Evolutionary conservation across 768 basidiomycete genomes (phyloP).

Genomic region (Nevesoporus exiguus): DNA sequence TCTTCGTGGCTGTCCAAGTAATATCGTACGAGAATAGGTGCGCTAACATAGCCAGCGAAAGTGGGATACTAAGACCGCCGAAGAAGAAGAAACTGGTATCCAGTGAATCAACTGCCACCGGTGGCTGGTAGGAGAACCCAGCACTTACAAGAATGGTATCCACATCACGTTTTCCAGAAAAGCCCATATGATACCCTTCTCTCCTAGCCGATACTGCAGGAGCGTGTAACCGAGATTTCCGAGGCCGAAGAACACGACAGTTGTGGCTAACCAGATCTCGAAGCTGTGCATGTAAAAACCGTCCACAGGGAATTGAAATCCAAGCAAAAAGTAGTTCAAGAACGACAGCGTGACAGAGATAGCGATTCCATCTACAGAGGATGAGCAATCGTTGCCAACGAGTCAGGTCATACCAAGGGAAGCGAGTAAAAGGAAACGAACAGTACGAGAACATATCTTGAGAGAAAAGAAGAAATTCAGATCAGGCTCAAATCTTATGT

Average conservation of each 20-base stretch:
- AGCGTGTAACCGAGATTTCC: conserved; percentile 71
- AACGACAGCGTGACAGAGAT: conserved; percentile 62
- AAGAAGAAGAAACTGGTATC: conserved; percentile 46
- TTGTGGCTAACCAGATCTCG: conserved; percentile 77
- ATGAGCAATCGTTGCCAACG: not conserved
- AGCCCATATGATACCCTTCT: conserved; percentile 24
- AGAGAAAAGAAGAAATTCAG: not conserved
- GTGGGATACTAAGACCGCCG: conserved; percentile 53
- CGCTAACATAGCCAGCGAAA: conserved; percentile 49
- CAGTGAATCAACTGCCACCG: conserved; percentile 4
- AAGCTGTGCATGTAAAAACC: conserved; percentile 76
- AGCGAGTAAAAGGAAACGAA: conserved; percentile 24
- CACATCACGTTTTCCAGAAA: conserved; percentile 27
- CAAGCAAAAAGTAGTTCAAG: conserved; percentile 73
- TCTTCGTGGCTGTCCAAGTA: conserved; percentile 59
- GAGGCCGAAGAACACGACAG: conserved; percentile 72
- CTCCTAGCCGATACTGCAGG: conserved; percentile 68
- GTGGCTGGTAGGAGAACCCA: not conserved
- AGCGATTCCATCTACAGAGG: conserved; percentile 49
- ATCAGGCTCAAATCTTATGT: conserved; percentile 2
- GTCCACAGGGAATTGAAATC: conserved; percentile 69
- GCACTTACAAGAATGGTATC: conserved; percentile 38
- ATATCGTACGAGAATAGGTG: conserved; percentile 60
- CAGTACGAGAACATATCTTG: conserved; percentile 53
- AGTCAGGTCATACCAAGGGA: not conserved